Evolutionary conservation across 768 basidiomycete genomes (phyloP).

Genomic region (Stropharia rugosoannulata): DNA sequence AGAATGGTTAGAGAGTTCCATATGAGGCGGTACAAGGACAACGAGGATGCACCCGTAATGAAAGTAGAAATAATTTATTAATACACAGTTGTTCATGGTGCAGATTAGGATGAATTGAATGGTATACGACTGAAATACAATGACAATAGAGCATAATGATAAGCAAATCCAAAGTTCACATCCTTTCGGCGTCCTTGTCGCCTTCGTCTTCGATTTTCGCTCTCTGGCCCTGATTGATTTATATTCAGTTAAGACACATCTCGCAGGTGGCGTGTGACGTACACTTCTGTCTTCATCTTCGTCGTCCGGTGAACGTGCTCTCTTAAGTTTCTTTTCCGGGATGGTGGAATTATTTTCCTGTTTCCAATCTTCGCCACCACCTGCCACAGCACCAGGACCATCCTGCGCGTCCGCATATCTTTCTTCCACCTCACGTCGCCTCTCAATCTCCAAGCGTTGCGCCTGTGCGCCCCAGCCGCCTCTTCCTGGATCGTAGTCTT

Average conservation of each 20-base stretch:
- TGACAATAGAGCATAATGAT: constrained; percentile 20
- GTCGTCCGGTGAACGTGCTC: constrained; percentile 77
- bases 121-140: constrained; percentile 16
- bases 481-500: constrained; percentile 95
- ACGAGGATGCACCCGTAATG: constrained; percentile 19
- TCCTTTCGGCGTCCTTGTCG: constrained; percentile 65
- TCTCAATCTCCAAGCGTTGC: constrained; percentile 68
- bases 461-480: constrained; percentile 94
- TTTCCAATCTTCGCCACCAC: constrained; percentile 87
- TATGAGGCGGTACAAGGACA: constrained; percentile 43
- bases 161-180: constrained; percentile 36
- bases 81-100: constrained; percentile 9
- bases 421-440: constrained; percentile 82
- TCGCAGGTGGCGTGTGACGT: constrained; percentile 18
- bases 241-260: constrained; percentile 3
- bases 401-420: constrained; percentile 82
- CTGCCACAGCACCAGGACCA: constrained; percentile 77
- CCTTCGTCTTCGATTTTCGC: constrained; percentile 67
- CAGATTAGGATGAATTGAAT: background rate
- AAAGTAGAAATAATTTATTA: constrained; percentile 39
- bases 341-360: constrained; percentile 46
- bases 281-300: constrained; percentile 59
- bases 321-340: constrained; percentile 51
- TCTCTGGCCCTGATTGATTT: constrained; percentile 48
- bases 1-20: constrained; percentile 64